These are phyloP conservation scores for Tetrapyrgos nigripes DNA, from an alignment of 1,284 basidiomycete species.

Conservation along the genomic window DNA sequence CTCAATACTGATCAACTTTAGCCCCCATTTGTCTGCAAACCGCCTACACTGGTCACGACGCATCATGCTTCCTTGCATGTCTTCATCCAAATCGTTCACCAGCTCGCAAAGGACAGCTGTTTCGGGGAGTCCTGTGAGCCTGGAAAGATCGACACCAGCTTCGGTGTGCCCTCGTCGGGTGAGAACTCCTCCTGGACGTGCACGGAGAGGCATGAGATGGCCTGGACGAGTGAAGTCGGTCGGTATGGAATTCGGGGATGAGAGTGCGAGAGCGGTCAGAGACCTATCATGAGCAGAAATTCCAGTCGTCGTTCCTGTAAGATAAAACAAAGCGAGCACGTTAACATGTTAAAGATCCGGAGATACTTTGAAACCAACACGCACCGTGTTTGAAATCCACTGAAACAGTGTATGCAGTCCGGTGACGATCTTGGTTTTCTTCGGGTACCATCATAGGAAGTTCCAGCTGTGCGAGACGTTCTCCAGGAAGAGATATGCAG, in stretches of 20 bases:
- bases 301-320: conserved; percentile 88
- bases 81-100: conserved; percentile 90
- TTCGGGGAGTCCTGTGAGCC: conserved; percentile 75
- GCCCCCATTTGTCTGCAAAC: conserved; percentile 91
- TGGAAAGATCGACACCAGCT: conserved; percentile 88
- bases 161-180: conserved; percentile 95
- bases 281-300: conserved; percentile 97
- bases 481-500: conserved; percentile 85
- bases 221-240: conserved; percentile 92
- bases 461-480: conserved; percentile 80
- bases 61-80: conserved; percentile 93
- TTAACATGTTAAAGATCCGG: background rate
- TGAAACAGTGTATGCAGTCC: conserved; percentile 97
- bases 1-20: conserved; percentile 96
- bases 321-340: background rate
- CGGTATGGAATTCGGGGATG: conserved; percentile 61
- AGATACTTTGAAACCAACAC: no score
- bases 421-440: conserved; percentile 89
- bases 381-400: conserved; percentile 90
- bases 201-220: conserved; percentile 93
- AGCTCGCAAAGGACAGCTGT: conserved; percentile 95
- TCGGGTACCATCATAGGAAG: conserved; percentile 94
- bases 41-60: conserved; percentile 91
- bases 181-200: conserved; percentile 85
- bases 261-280: conserved; percentile 85